Evolutionary conservation across 2,329 filamentous ascomycete genomes (phyloP).

Genomic region (Colletotrichum echinochloae): DNA sequence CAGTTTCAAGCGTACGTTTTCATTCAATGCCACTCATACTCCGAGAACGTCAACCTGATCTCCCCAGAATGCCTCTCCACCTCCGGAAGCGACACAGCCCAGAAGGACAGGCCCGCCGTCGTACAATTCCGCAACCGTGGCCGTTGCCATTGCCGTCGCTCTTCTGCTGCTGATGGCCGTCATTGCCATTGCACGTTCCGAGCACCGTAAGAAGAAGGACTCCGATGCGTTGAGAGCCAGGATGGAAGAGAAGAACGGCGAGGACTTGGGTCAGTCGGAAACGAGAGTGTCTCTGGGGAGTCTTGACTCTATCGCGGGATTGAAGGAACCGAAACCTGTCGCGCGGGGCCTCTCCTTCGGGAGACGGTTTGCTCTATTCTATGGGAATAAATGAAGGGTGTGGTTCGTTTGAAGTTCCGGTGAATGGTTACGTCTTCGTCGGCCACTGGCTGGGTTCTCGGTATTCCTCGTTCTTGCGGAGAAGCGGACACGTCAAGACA

Average conservation of each 20-base stretch:
- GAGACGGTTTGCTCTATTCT: not conserved
- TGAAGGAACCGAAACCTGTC: conserved; percentile 12
- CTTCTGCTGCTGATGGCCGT: conserved; percentile 12
- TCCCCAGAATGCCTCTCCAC: not conserved
- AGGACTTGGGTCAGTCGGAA: not conserved
- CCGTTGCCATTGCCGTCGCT: conserved; percentile 14
- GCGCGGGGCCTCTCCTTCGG: not conserved
- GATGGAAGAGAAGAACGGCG: not conserved
- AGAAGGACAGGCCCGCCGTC: not conserved
- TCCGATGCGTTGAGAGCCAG: not conserved
- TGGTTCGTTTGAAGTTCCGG: not conserved
- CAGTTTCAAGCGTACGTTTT: not conserved
- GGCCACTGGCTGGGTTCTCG: not conserved
- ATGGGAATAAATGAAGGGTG: not conserved
- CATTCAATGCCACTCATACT: too few species aligned
- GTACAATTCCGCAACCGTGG: not conserved
- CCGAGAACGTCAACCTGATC: not conserved
- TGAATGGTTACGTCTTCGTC: not conserved
- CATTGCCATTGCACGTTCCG: not conserved
- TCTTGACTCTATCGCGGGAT: conserved; percentile 4
- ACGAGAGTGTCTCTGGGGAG: conserved; percentile 8
- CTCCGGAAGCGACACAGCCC: not conserved
- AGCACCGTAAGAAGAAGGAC: conserved; percentile 21
- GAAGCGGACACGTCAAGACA: not conserved
- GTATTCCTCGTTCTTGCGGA: not conserved